Evolutionary conservation across 352 stramenopile genomes (phyloP), one percentile per base, ranked within the genome.

Genomic region (Pythium graminicola): DNA sequence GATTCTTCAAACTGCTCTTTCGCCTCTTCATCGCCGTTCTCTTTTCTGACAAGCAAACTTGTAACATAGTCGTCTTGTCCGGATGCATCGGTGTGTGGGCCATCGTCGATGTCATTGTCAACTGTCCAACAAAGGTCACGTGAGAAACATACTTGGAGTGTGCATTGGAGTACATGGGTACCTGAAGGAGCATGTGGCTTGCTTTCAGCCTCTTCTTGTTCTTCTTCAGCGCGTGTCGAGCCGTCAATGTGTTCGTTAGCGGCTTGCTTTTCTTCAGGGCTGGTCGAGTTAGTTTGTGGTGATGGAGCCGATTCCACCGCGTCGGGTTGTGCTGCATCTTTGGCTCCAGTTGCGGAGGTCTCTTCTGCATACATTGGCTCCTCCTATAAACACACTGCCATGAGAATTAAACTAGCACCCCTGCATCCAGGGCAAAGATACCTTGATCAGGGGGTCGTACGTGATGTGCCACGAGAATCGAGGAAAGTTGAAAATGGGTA

Each of bases 401-500:
- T n/a, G n/a, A n/a, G n/a, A 41, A 55, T 5, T 22, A 17, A 13
- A 55, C 26, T n/a, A n/a, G n/a, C n/a, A n/a, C n/a, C n/a, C n/a
- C n/a, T n/a, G n/a, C n/a, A n/a, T n/a, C n/a, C n/a, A n/a, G n/a
- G n/a, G n/a, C n/a, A n/a, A n/a, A n/a, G n/a, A n/a, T 28, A 76
- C 67, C 54, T 76, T 76, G 31, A 76, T 76, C 16, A 70, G 53
- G 5, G 64, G 64, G 3, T 68, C 64, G 6, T 47, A 29, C 16
- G 23, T 27, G 38, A 76, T 57, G 39, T 76, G 67, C 67, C 67
- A 76, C n/a, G 48, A 41, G 6, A 63, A 65, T 2, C 31, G 24
- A 22, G 67, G 65, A 46, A 76, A 76, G 28, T 76, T 76, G 54
- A 76, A 76, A 19, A 72, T 62, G 20, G 67, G 67, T 4, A 76